Evolutionary conservation across 768 basidiomycete species (phyloP), one percentile per base, ranked within the genome.

Genomic region (Termitomyces sp.): DNA sequence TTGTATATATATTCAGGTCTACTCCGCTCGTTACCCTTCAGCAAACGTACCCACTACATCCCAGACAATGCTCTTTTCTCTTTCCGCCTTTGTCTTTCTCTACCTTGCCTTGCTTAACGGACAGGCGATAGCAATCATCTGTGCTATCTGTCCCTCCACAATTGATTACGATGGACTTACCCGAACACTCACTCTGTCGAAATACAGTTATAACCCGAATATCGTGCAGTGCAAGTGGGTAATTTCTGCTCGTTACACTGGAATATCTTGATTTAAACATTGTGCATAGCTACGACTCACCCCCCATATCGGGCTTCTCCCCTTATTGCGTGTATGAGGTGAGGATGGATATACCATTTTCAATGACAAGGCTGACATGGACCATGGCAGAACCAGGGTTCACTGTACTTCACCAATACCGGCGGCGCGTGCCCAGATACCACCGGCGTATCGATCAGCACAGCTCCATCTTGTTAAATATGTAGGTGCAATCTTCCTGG

Each of bases 141-240:
- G 62, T 41, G 62, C 56, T 1, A 22, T 58, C 39, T 63, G 62
- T 57, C 59, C 59, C 24, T 27, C 59, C 22, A 47, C 62, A 6
- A 60, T 63, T 37, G 44, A 56, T 27, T 63, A 58, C 33, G 36
- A 0, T 15, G 59, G 59, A 6, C 62, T 58, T 1, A 56, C 45
- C 3, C 54, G 62, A 20, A 63, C 36, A 1, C 54, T 63, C 36
- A 63, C 62, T 4, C 34, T 58, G 36, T 58, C 62, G 33, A 47
- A 3, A 37, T 58, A 63, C 31, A 60, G 53, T 27, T 8, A 42
- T n/a, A 55, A 45, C 31, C 33, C 42, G 11, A 49, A 50, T 0
- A 55, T 48, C 15, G 53, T 53, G 33, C 62, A 63, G 36, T 63
- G 62, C 62, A 55, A 63, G 62, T 60, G 42, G 4, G 62, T 63